These are phyloP conservation scores for Penicillium freii DNA, from an alignment of 2,329 filamentous ascomycete species.

Conservation along the genomic window DNA sequence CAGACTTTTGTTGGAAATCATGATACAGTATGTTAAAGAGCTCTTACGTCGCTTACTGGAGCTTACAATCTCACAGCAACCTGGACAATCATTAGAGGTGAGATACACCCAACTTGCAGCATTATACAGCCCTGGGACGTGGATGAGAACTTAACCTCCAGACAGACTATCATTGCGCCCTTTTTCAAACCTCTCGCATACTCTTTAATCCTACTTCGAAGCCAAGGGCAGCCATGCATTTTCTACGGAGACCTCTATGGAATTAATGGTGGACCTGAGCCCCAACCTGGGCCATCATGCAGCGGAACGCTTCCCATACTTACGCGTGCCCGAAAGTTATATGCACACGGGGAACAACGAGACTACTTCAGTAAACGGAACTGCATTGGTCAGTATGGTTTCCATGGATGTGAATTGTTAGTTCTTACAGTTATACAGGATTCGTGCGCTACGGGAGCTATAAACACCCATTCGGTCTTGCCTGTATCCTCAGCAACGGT, in stretches of 20 bases:
- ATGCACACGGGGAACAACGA: constrained; percentile 63
- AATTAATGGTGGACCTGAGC: constrained; percentile 49
- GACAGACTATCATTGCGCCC: constrained; percentile 57
- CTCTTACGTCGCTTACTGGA: no score
- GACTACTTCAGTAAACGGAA: constrained; percentile 62
- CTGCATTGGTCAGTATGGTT: constrained; percentile 52
- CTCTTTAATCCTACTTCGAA: constrained; percentile 66
- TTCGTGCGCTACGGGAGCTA: constrained; percentile 53
- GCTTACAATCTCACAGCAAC: constrained; percentile 45
- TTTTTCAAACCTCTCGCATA: constrained; percentile 73
- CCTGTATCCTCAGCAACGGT: constrained; percentile 58
- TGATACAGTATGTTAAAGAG: constrained; percentile 53
- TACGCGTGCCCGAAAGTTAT: constrained; percentile 61
- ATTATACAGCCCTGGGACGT: not conserved
- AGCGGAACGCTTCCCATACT: constrained; percentile 57
- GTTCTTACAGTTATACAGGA: constrained; percentile 31
- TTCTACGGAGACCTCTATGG: constrained; percentile 72
- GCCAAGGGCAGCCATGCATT: constrained; percentile 62
- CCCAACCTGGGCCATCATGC: constrained; percentile 49
- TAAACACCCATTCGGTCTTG: constrained; percentile 52
- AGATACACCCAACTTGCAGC: not conserved
- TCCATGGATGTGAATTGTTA: not conserved
- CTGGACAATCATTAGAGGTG: constrained; percentile 60
- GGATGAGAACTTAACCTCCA: not conserved
- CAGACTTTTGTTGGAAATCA: constrained; percentile 70